Conservation (phyloP, 148 eudicot genomes). For the Arctostaphylos glauca region DNA sequence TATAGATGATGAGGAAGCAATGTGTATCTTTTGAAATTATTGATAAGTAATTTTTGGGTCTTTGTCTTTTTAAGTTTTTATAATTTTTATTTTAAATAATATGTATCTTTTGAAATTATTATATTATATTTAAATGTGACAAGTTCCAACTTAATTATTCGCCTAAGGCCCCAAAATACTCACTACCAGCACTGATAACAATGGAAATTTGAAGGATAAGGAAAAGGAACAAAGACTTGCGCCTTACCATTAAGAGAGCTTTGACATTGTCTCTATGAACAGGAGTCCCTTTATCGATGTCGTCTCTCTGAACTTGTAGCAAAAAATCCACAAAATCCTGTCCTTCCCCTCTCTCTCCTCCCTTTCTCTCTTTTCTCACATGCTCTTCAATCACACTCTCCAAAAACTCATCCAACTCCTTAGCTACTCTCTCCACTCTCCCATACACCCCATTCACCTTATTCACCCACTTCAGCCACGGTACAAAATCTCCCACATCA, state of each 20-base stretch:
- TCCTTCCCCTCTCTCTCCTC: background rate
- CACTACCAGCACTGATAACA: no score
- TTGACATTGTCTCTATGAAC: conserved; percentile 26
- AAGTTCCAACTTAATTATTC: no score
- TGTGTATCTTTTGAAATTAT: no score
- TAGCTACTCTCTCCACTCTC: conserved; percentile 29
- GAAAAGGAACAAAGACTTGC: background rate
- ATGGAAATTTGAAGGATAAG: no score
- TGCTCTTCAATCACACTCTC: conserved; percentile 4
- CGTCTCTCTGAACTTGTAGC: background rate
- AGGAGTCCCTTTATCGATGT: background rate
- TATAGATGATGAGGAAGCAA: no score
- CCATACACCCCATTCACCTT: background rate
- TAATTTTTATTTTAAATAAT: no score
- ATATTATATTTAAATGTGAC: no score
- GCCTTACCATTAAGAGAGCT: background rate
- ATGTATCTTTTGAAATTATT: no score
- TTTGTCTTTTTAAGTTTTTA: no score
- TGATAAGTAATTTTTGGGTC: no score
- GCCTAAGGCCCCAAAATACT: no score
- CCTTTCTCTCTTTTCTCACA: background rate
- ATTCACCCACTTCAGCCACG: background rate
- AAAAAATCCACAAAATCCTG: background rate
- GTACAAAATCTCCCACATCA: background rate
- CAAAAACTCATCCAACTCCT: background rate